Base-by-base conservation (phyloP, 164 flowering plant genomes). In the Dillenia suffruticosa region DNA sequence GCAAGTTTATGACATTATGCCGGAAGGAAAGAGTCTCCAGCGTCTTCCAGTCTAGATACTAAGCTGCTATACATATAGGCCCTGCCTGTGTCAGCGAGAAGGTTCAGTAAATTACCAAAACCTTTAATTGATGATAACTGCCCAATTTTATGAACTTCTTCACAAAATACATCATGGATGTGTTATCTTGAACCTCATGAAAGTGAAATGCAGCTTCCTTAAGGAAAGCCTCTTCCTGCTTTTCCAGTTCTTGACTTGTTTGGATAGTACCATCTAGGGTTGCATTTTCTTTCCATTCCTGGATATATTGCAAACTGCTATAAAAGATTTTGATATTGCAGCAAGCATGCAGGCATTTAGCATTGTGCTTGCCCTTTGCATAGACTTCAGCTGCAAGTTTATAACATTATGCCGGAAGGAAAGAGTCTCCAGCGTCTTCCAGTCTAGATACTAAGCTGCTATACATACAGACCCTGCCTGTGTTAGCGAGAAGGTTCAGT, bases 341-440 rank as follows among this genome's bases (percentile, higher is more conserved):
- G 61, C 89, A 84, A 44, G 63, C 77, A 46, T 54, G 22, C 55
- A 84, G 67, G 65, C 89, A 84, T 51, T 80, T 70, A 0, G 80
- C 65, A 49, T 74, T 68, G 44, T 47, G 63, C 16, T 71, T 70
- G 12, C 72, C 81, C 57, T 53, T 74, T 5, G 83, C 81, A 71
- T 76, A 84, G 5, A 75, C 83, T 10, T 82, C 83, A 46, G 89
- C 86, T 9, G 86, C 81, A 58, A 32, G 63, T 47, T 71, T 56
- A 71, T 73, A 80, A 49, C 76, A 63, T 59, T 62, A 61, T 5
- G 80, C 86, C 14, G 65, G 54, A 56, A 56, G 46, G 68, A 80
- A 84, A 62, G 86, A 84, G 46, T 82, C 79, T 44, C 79, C 88
- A 24, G 86, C 86, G 58, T 72, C 77, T 56, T 76, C 74, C 8